Percentiles rank a stretch among this genome's conserved stretches.
Evolutionary conservation across 148 eudicot species (phyloP).

Genomic region (Camellia sinensis): DNA sequence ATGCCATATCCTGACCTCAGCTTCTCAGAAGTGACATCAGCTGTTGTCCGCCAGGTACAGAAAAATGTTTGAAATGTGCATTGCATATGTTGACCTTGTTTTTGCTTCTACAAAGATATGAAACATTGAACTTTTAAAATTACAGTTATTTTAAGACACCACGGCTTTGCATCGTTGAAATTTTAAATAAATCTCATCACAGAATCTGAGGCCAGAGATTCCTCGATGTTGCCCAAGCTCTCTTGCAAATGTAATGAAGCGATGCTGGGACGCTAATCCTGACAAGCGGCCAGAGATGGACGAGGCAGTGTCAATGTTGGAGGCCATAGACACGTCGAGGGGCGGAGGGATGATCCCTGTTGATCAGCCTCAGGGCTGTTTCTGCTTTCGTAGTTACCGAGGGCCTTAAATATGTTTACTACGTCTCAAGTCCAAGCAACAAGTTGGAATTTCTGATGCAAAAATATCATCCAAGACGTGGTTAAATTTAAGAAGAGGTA

Average conservation of each 20-base stretch:
- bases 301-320: slow-evolving; percentile 70
- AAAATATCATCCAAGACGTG: not conserved
- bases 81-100: not conserved
- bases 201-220: slow-evolving; percentile 91
- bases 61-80: not conserved
- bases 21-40: slow-evolving; percentile 89
- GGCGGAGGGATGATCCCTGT: slow-evolving; percentile 92
- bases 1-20: slow-evolving; percentile 94
- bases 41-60: slow-evolving; percentile 81
- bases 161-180: not conserved
- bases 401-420: slow-evolving; percentile 49
- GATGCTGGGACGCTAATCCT: slow-evolving; percentile 88
- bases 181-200: slow-evolving; percentile 4
- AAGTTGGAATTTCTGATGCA: not conserved
- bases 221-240: slow-evolving; percentile 91
- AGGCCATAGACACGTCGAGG: slow-evolving; percentile 79
- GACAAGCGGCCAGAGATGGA: slow-evolving; percentile 93
- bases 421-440: not conserved
- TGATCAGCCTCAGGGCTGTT: slow-evolving; percentile 69
- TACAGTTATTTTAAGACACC: not conserved
- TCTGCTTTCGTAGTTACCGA: slow-evolving; percentile 51
- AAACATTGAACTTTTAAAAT: too few relatives aligned
- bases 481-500: not conserved
- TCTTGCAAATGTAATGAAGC: slow-evolving; percentile 75
- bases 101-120: not conserved